Evolutionary conservation across 176 grass and related monocot genomes (phyloP), one percentile per base, ranked within the genome.

Genomic region (Oryza nivara): DNA sequence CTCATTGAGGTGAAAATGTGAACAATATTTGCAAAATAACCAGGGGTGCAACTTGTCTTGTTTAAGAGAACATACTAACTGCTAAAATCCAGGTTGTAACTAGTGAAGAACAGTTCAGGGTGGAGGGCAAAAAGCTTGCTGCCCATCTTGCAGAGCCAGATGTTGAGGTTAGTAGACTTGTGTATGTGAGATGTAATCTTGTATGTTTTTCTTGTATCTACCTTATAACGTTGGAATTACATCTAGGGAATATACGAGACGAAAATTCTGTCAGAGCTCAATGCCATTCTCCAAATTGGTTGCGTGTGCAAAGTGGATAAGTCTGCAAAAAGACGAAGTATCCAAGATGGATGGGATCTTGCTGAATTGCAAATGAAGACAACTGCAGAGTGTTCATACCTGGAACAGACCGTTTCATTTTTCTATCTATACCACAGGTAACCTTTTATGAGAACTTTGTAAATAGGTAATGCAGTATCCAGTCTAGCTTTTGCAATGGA

Each of bases 401-500:
- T 98, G 80, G 93, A 98, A 72, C 91, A 98, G 63, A 51, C 85
- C 70, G 87, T 95, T 88, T 92, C 96, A 34, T 95, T 93, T 90
- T 93, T 98, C 78, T 98, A 93, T 83, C 75, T 98, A 67, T 98
- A 98, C 72, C 91, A 98, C 85, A 98, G 96, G 96, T 98, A 92
- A 8, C 35, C 35, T 40, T 78, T 78, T 43, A 65, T 46, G 17
- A 67, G 67, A 82, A 36, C 46, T 79, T 68, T 51, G 68, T 61
- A 61, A 61, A 82, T 38, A 41, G 6, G 23, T 61, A 12, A 13
- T 77, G 36, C 40, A 52, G 65, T 77, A 7, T 66, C 20, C 20
- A 14, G 78, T 73, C 4, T 72, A 44, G 9, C 51, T 78, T 77
- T 70, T 67, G 34, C 72, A 11, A 25, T 72, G 67, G 74, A 76